Conservation (phyloP, 2,329 filamentous ascomycete species). For the Phyllosticta citribraziliensis region DNA sequence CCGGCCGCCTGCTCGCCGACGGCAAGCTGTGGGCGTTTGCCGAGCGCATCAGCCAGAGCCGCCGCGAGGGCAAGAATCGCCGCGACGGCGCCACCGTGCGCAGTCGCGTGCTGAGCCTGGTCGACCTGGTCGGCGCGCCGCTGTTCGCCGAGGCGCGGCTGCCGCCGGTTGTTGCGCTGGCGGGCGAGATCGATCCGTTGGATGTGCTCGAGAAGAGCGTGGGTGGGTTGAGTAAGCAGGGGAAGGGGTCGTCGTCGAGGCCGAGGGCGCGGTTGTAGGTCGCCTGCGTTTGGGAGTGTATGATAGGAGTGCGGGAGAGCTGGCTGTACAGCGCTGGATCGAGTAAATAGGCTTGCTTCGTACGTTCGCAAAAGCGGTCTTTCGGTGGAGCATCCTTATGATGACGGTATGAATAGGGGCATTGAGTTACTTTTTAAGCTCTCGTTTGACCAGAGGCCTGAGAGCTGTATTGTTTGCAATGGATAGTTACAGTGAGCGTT, state of each 20-base stretch:
- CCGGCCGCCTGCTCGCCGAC: constrained; percentile 53
- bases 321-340: neutral
- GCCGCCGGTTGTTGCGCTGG: neutral
- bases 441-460: no score
- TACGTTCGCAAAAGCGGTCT: no score
- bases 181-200: constrained; percentile 28
- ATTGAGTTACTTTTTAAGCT: no score
- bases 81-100: constrained; percentile 87
- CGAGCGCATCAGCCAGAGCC: constrained; percentile 70
- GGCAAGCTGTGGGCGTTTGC: constrained; percentile 88
- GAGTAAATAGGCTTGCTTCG: no score
- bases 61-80: constrained; percentile 90
- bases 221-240: constrained; percentile 3
- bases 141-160: constrained; percentile 39
- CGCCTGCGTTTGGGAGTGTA: no score
- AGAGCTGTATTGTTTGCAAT: no score
- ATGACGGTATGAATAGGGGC: no score
- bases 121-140: constrained; percentile 60
- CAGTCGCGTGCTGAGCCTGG: constrained; percentile 66
- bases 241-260: constrained; percentile 21
- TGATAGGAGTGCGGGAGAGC: no score
- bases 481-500: no score
- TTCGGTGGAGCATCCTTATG: no score
- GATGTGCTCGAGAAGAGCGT: constrained; percentile 10
- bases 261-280: constrained; percentile 20